These are phyloP conservation scores for Plantago ovata DNA, from an alignment of 257 asterid genomes.

Conservation along the genomic window DNA sequence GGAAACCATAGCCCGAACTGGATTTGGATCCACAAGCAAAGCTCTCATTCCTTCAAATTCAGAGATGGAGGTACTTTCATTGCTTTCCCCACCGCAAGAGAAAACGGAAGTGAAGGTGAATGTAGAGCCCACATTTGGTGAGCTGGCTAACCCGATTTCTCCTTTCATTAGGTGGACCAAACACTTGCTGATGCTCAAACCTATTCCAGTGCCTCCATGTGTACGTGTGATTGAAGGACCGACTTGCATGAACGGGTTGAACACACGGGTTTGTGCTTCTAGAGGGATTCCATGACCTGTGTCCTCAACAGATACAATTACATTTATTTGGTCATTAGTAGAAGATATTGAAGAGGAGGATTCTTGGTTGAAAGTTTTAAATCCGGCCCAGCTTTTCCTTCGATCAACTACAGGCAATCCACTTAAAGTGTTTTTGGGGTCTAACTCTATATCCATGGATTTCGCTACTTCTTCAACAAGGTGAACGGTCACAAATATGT, in stretches of 20 bases:
- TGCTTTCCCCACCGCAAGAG: constrained; percentile 31
- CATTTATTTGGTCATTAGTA: constrained; percentile 43
- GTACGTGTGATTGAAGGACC: constrained; percentile 88
- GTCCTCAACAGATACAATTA: constrained; percentile 92
- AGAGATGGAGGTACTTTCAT: constrained; percentile 27
- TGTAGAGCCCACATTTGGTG: constrained; percentile 75
- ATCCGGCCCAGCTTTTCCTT: constrained; percentile 65
- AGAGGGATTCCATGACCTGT: constrained; percentile 87
- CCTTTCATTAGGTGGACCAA: constrained; percentile 97
- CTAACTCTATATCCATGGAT: constrained; percentile 33
- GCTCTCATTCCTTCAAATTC: constrained; percentile 78
- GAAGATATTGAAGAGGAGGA: constrained; percentile 32
- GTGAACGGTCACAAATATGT: constrained; percentile 77
- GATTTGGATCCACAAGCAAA: constrained; percentile 70
- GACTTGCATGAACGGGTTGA: constrained; percentile 93
- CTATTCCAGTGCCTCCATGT: constrained; percentile 97
- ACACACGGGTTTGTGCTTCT: constrained; percentile 74
- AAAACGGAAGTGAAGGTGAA: constrained; percentile 87
- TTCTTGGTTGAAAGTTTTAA: constrained; percentile 52
- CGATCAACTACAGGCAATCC: constrained; percentile 75
- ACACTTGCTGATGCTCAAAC: constrained; percentile 93
- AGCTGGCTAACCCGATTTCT: constrained; percentile 78
- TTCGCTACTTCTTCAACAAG: constrained; percentile 69
- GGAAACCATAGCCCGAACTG: constrained; percentile 66
- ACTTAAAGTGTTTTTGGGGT: constrained; percentile 54